phyloP scores from a whole-genome alignment of 2,329 filamentous ascomycete genomes.

The Fusarium denticulatum region DNA sequence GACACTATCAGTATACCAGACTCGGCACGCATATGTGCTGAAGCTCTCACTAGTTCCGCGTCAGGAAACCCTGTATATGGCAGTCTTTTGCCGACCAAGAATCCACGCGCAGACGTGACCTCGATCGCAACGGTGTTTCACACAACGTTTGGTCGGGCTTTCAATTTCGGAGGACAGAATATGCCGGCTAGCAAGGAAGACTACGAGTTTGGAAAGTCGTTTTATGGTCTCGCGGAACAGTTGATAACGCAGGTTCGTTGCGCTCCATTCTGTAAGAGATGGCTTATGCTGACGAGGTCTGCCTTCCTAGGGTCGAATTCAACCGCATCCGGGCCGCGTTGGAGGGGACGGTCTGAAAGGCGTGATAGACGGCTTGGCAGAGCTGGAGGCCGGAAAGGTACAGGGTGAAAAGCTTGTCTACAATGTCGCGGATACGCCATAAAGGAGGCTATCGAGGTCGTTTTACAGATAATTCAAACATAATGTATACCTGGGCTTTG shows the following conservation, averaged over 20 bases:
- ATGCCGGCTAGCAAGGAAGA: background rate
- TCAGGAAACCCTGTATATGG: background rate
- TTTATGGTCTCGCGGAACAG: background rate
- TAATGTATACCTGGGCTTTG: too few relatives aligned
- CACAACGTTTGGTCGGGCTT: background rate
- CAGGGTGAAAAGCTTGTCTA: background rate
- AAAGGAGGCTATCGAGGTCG: background rate
- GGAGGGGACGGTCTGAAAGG: background rate
- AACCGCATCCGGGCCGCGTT: background rate
- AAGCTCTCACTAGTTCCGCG: background rate
- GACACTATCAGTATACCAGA: background rate
- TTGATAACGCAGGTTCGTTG: background rate
- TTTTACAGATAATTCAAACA: accelerated
- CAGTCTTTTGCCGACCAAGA: background rate
- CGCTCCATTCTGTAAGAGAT: accelerated
- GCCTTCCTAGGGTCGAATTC: background rate
- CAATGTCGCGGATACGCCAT: background rate
- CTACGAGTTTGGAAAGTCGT: background rate
- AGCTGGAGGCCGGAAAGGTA: background rate
- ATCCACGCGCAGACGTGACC: background rate
- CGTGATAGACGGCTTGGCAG: background rate
- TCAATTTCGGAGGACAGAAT: background rate
- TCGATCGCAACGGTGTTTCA: background rate
- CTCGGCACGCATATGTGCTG: background rate
- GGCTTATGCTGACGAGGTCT: background rate